Evolutionary conservation across 257 asterid genomes (phyloP), one percentile per base, ranked within the genome.

Genomic region (Eucommia ulmoides): DNA sequence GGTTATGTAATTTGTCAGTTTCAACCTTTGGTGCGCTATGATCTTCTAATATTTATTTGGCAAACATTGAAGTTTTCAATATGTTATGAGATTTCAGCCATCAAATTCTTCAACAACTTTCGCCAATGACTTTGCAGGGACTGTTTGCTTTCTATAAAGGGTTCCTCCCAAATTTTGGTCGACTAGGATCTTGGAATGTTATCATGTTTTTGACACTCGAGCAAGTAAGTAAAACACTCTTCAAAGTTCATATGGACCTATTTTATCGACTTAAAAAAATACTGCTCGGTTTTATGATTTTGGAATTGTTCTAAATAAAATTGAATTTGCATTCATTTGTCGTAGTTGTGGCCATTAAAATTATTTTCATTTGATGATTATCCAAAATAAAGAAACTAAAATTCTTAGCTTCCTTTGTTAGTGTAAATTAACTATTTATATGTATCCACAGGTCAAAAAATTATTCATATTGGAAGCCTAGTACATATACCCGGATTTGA

Each of bases 121-220:
- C 10, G 48, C 1, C 15, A 42, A 42, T 8, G 35, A 19, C 62
- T 21, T 54, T 22, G 51, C 93, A 87, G 97, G 97, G 97, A 23
- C 56, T 74, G 46, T 50, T 65, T 19, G 94, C 97, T 51, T 79
- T 87, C 52, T 87, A 87, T 69, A 83, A 87, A 72, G 97, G 97
- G 22, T 87, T 87, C 76, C 59, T 87, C 44, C 93, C 88, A 49
- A 87, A 83, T 66, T 80, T 80, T 49, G 72, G 68, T 10, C 91
- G 97, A 50, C 75, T 87, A 33, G 97, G 97, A 45, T 61, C 77
- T 22, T 83, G 93, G 94, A 87, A 87, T 48, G 93, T 72, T 48
- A 74, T 87, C 72, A 87, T 87, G 94, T 87, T 83, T 68, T 70
- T 83, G 72, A 78, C 76, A 24, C 56, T 83, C 19, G 97, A 87